phyloP scores from a whole-genome alignment of 1,139 yeast genomes.

The Yamadazyma diospyri region DNA sequence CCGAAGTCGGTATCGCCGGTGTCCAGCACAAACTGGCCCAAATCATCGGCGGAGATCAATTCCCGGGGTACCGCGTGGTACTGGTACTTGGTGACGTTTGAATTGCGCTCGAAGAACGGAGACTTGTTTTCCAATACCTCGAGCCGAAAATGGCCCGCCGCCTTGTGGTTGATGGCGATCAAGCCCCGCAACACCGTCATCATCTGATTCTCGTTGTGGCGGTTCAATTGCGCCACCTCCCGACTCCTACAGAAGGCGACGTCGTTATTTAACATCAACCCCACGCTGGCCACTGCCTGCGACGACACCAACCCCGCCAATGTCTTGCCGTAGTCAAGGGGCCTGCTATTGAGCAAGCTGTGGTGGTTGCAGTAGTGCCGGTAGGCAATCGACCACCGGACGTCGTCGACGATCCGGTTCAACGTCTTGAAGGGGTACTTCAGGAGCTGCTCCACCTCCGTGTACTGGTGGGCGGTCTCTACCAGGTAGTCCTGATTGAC shows the following conservation, averaged over 20 bases:
- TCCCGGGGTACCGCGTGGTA: constrained; percentile 31
- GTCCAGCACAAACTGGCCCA: constrained; percentile 13
- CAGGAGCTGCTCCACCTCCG: constrained; percentile 14
- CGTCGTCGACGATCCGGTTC: constrained; percentile 63
- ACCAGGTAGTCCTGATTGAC: constrained; percentile 13
- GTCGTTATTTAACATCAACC: constrained; percentile 32
- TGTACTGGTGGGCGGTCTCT: constrained; percentile 11
- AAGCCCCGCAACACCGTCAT: constrained; percentile 34
- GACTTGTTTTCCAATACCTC: constrained; percentile 26
- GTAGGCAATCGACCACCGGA: constrained; percentile 42
- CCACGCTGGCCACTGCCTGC: constrained; percentile 13
- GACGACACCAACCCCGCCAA: constrained; percentile 19
- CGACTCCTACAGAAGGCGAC: constrained; percentile 27
- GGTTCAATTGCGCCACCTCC: constrained; percentile 17
- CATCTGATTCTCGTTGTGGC: constrained; percentile 20
- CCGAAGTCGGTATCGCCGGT: constrained; percentile 7
- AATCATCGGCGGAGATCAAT: constrained; percentile 26
- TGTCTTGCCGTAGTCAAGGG: constrained; percentile 34
- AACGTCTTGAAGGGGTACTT: constrained; percentile 54
- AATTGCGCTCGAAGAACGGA: constrained; percentile 17
- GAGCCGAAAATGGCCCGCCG: constrained; percentile 32
- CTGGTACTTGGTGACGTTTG: constrained; percentile 29
- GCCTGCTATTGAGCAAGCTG: constrained; percentile 28
- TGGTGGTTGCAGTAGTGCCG: constrained; percentile 15
- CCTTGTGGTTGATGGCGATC: constrained; percentile 18